Evolutionary conservation across 306 rosid genomes (phyloP), one percentile per base, ranked within the genome.

Genomic region (Trifolium pratense): DNA sequence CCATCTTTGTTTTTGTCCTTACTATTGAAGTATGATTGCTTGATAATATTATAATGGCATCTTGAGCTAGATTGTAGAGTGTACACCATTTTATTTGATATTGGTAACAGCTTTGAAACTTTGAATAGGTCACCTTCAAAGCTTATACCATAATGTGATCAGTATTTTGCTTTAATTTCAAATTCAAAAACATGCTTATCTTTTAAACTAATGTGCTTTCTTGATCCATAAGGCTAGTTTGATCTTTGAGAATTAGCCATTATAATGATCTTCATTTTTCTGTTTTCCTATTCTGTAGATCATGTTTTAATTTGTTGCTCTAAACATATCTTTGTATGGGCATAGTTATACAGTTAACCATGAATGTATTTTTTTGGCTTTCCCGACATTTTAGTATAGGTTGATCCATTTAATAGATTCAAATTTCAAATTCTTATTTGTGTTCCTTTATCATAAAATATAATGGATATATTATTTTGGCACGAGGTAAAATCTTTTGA

Each of bases 341-440:
- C 63, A 59, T 18, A 25, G 53, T 37, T 23, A 12, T 60, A 14
- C 56, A 25, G 75, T 34, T 23, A n/a, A 2, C 45, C 4, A 13
- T 36, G 16, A 12, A 36, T 63, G 55, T 40, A n/a, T 1, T 1
- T 20, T 53, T 31, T 29, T 10, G 17, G 14, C 65, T 49, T 18
- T 16, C 3, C 2, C 2, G 8, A 6, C 34, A 29, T 70, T 51
- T 55, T 21, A 55, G 26, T 61, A 52, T 63, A 20, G 15, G 61
- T 71, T 52, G 71, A 70, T 77, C 64, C 29, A 71, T 9, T 40
- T 52, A 3, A n/a, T n/a, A n/a, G n/a, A n/a, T n/a, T n/a, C n/a
- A 43, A 23, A 57, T 53, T 17, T 58, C 31, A 55, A 34, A 57
- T 43, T 18, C 62, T 29, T 34, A 58, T 1, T 29, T 58, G 14